Evolutionary conservation across 1,284 basidiomycete genomes (phyloP).

Genomic region (Nidula niveotomentosa): DNA sequence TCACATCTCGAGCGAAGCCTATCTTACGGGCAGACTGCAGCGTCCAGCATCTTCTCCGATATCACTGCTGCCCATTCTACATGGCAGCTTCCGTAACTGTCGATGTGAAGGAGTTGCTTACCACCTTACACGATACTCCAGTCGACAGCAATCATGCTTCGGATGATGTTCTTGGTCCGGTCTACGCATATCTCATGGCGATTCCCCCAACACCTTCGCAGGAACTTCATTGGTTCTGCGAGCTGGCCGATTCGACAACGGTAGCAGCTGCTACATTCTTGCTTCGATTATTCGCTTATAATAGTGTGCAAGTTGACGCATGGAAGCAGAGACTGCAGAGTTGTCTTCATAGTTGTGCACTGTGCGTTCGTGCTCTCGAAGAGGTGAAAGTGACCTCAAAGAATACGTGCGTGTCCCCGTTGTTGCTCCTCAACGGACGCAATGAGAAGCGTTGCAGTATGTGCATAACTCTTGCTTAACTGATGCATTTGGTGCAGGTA

Average conservation of each 20-base stretch:
- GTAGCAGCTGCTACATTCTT: slow-evolving; percentile 74
- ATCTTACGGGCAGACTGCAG: not conserved
- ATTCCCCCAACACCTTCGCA: slow-evolving; percentile 33
- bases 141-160: slow-evolving; percentile 44
- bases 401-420: slow-evolving; percentile 58
- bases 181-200: slow-evolving; percentile 59
- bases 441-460: no score
- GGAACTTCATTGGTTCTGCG: slow-evolving; percentile 72
- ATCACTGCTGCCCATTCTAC: not conserved
- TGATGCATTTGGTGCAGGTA: slow-evolving; percentile 44
- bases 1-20: no score
- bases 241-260: slow-evolving; percentile 47
- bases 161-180: slow-evolving; percentile 49
- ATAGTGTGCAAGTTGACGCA: slow-evolving; percentile 50
- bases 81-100: slow-evolving; percentile 12
- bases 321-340: slow-evolving; percentile 62
- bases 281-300: slow-evolving; percentile 78
- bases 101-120: slow-evolving; percentile 46
- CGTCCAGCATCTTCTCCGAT: not conserved
- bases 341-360: slow-evolving; percentile 61
- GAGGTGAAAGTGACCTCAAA: slow-evolving; percentile 61
- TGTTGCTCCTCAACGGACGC: no score
- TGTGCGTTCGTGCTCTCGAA: slow-evolving; percentile 68
- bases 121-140: slow-evolving; percentile 53
- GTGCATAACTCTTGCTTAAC: not conserved